Conservation (phyloP, 106 monocot species). For the Dendrobium officinale region DNA sequence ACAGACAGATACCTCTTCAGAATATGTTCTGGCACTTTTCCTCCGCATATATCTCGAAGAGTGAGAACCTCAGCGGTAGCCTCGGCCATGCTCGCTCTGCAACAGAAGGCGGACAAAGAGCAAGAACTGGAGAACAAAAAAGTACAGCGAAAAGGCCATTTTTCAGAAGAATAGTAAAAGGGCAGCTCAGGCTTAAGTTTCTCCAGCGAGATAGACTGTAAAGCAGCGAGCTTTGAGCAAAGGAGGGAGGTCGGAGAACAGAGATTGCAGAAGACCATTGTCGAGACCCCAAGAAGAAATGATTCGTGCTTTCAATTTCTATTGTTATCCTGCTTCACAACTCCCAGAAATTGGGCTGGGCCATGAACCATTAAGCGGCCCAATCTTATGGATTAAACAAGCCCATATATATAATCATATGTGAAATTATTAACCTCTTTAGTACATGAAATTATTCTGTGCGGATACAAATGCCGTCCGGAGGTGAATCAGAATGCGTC, state of each 20-base stretch:
- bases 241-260: background rate
- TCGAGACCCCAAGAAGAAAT: no score
- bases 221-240: background rate
- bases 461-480: no score
- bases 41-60: conserved; percentile 35
- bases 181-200: background rate
- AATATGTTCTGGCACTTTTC: conserved; percentile 38
- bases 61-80: conserved; percentile 5
- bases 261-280: background rate
- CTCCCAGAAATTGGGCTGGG: no score
- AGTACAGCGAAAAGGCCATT: background rate
- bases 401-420: no score
- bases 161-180: background rate
- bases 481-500: no score
- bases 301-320: no score
- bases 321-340: no score
- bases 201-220: background rate
- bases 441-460: no score
- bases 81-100: background rate
- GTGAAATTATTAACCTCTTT: no score
- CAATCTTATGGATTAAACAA: no score
- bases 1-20: conserved; percentile 28
- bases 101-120: background rate
- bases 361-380: no score
- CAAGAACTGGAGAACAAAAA: background rate